phyloP scores from a whole-genome alignment of 108 stramenopile species.

The Conticribra weissflogii region DNA sequence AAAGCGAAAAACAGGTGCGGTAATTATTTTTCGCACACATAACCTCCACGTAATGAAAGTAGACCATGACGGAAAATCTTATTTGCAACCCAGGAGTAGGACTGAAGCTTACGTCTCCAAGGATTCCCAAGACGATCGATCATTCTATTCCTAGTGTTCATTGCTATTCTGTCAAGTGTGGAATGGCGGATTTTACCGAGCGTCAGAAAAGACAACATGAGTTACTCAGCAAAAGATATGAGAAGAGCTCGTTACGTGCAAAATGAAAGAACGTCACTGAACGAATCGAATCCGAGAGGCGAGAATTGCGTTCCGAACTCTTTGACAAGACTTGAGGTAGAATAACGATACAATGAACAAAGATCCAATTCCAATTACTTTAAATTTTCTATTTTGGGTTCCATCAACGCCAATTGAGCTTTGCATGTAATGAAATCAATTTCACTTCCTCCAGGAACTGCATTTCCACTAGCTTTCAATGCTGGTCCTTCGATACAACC shows the following conservation, averaged over 20 bases:
- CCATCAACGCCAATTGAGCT: slow-evolving; percentile 36
- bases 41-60: no score
- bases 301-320: no score
- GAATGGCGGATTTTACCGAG: slow-evolving; percentile 21
- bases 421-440: slow-evolving; percentile 73
- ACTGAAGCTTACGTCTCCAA: slow-evolving; percentile 11
- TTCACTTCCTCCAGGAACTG: slow-evolving; percentile 67
- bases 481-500: slow-evolving; percentile 67
- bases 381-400: slow-evolving; percentile 33
- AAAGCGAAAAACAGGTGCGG: no score
- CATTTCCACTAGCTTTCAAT: slow-evolving; percentile 51
- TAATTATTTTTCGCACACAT: no score
- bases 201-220: slow-evolving; percentile 3
- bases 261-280: not conserved
- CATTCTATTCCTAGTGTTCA: not conserved
- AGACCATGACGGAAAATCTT: no score
- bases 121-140: not conserved
- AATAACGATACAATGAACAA: no score
- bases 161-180: slow-evolving; percentile 1
- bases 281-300: no score
- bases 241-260: no score
- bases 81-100: slow-evolving; percentile 19
- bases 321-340: no score
- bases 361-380: no score
- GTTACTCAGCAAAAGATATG: slow-evolving; percentile 16